Evolutionary conservation across 1,139 yeast genomes (phyloP).

Genomic region (Pichia sp.): DNA sequence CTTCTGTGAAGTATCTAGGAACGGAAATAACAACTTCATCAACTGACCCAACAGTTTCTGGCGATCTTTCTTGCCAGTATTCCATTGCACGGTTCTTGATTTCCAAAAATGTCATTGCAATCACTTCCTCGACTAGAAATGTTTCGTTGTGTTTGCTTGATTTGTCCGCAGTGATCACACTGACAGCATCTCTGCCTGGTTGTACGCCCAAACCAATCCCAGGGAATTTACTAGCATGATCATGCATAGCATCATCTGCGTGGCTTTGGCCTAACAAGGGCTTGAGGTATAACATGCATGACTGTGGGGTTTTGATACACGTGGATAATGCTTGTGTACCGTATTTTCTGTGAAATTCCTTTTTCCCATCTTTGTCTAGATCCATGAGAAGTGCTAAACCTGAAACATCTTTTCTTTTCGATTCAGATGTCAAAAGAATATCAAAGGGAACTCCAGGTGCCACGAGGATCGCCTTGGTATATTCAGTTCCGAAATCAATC

Average conservation of each 20-base stretch:
- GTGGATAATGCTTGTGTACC: slow-evolving; percentile 74
- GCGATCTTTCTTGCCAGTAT: slow-evolving; percentile 41
- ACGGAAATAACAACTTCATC: slow-evolving; percentile 71
- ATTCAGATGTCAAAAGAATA: slow-evolving; percentile 80
- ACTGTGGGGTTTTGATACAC: slow-evolving; percentile 69
- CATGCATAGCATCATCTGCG: slow-evolving; percentile 43
- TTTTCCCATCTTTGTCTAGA: slow-evolving; percentile 33
- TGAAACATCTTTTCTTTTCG: slow-evolving; percentile 82
- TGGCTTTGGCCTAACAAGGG: slow-evolving; percentile 62
- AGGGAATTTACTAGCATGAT: slow-evolving; percentile 52
- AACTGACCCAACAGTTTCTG: slow-evolving; percentile 39
- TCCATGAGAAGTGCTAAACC: slow-evolving; percentile 63
- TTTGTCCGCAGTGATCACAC: slow-evolving; percentile 48
- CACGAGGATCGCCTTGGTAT: slow-evolving; percentile 78
- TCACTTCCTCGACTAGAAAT: slow-evolving; percentile 61
- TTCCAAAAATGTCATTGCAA: slow-evolving; percentile 78
- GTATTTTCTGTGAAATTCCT: slow-evolving; percentile 45
- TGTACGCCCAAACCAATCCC: slow-evolving; percentile 54
- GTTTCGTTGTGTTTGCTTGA: slow-evolving; percentile 7
- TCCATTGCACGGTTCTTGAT: slow-evolving; percentile 59
- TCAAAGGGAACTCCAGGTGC: slow-evolving; percentile 92
- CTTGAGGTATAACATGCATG: slow-evolving; percentile 65
- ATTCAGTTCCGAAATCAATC: slow-evolving; percentile 85
- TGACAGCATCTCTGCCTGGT: slow-evolving; percentile 48
- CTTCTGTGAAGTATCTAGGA: slow-evolving; percentile 64